Evolutionary conservation across 371 early-diverging fungal species (phyloP), one percentile per base, ranked within the genome.

Genomic region (Rhizopus microsporus): DNA sequence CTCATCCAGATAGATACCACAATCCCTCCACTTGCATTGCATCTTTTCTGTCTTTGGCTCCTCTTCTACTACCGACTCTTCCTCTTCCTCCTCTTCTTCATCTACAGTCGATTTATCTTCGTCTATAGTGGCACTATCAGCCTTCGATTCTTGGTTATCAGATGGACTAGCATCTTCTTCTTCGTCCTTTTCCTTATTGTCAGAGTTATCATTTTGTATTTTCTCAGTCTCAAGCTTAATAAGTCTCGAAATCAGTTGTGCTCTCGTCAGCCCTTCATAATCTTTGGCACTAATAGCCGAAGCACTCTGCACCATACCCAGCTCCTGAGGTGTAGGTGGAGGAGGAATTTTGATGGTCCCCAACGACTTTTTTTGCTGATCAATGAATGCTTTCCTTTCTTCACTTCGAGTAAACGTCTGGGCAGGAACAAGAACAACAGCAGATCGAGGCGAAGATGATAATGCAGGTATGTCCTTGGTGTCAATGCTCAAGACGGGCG

Each of bases 1-100:
- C 6, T 70, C 55, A 15, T 61, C 60, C 53, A 84, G 82, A 13
- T 71, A 56, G 9, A 72, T 51, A 15, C 74, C 68, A 57, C 89
- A 88, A 23, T 73, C 75, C 15, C 68, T 73, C 89, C 89, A 88
- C 62, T 69, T 63, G 65, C 89, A 88, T 23, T 71, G 65, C 12
- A 65, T 51, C 12, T 46, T 46, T 46, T 46, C 9, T 5, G 5
- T 23, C 9, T 46, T 46, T 46, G 16, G 6, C 31, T 62, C 44
- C n/a, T 51, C 31, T 13, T 51, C 49, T 9, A 37, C 23, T 17
- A 54, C 53, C 7, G 51, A 57, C 4, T 47, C 56, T 16, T 69
- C 70, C 3, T 57, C 64, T 0, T 69, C 69, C 13, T 54, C 62
- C 4, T 65, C 70, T 7, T 68, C 63, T 7, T 63, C 68, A 1